Percentiles rank a stretch among this genome's conserved stretches.
Conservation (phyloP, 306 rosid genomes). For the Lathyrus aphaca region DNA sequence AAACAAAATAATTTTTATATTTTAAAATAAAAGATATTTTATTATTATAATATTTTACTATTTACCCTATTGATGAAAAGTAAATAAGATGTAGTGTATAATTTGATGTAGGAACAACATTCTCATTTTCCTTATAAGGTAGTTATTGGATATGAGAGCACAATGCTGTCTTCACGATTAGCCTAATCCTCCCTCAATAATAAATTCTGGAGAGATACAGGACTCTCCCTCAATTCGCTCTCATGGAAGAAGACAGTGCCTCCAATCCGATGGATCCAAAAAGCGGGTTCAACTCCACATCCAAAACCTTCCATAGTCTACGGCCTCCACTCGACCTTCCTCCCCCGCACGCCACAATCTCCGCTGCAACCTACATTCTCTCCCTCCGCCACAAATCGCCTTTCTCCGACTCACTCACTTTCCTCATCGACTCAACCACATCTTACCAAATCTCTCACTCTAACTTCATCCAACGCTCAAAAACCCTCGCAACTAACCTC, state of each 20-base stretch:
- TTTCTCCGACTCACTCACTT: slow-evolving; percentile 42
- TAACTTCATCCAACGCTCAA: slow-evolving; percentile 36
- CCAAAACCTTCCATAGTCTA: slow-evolving; percentile 57
- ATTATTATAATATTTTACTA: too few relatives aligned
- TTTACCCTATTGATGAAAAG: too few relatives aligned
- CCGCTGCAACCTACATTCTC: slow-evolving; percentile 44
- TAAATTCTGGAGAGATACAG: too few relatives aligned
- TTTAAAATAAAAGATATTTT: too few relatives aligned
- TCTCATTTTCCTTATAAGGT: too few relatives aligned
- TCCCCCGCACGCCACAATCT: slow-evolving; percentile 40
- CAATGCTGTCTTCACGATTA: too few relatives aligned
- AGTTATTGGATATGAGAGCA: too few relatives aligned
- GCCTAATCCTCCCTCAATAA: too few relatives aligned
- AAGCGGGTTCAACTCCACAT: slow-evolving; percentile 50
- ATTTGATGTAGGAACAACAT: too few relatives aligned
- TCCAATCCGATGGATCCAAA: slow-evolving; percentile 26
- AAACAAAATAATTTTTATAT: too few relatives aligned
- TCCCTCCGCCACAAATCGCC: slow-evolving; percentile 48
- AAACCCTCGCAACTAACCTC: slow-evolving; percentile 55
- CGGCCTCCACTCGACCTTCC: slow-evolving; percentile 52
- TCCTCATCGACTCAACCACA: slow-evolving; percentile 47
- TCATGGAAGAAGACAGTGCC: neutral
- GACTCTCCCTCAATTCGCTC: neutral
- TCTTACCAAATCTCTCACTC: slow-evolving; percentile 42
- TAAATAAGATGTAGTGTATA: too few relatives aligned